Percentiles rank a stretch among this genome's conserved stretches.
These are phyloP conservation scores for Strobilomyces dryophilus DNA, from an alignment of 768 basidiomycete species.

Conservation along the genomic window DNA sequence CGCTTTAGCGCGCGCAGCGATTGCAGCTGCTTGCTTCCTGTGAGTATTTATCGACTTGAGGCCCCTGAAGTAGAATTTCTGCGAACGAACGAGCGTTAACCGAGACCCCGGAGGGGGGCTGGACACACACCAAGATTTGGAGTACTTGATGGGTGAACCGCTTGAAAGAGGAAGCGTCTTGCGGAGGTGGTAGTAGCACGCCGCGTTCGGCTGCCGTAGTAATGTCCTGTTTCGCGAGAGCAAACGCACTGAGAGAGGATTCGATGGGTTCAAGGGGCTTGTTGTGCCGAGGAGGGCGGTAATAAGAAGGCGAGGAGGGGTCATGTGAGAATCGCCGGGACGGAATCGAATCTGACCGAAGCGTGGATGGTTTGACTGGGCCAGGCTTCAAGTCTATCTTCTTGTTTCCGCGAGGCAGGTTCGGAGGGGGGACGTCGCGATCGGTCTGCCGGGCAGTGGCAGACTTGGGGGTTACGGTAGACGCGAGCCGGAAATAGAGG, in stretches of 20 bases:
- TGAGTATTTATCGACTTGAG: constrained; percentile 68
- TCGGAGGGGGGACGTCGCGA: constrained; percentile 25
- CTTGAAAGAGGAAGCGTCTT: constrained; percentile 52
- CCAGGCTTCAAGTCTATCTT: constrained; percentile 62
- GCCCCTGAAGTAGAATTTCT: constrained; percentile 86
- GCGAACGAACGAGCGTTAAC: background rate
- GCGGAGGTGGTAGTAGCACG: constrained; percentile 62
- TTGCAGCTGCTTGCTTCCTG: constrained; percentile 48
- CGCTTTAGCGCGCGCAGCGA: constrained; percentile 49
- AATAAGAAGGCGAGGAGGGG: constrained; percentile 21
- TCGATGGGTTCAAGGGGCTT: constrained; percentile 17
- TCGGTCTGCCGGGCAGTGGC: constrained; percentile 12
- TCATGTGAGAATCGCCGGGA: constrained; percentile 22
- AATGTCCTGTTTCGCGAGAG: constrained; percentile 58
- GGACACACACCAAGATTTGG: constrained; percentile 40
- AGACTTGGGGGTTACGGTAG: constrained; percentile 28
- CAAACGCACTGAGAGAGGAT: constrained; percentile 34
- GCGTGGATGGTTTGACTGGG: constrained; percentile 46
- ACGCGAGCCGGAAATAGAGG: constrained; percentile 20
- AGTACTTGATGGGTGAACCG: constrained; percentile 46
- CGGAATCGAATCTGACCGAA: constrained; percentile 16
- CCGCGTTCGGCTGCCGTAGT: constrained; percentile 64
- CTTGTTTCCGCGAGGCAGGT: constrained; percentile 33
- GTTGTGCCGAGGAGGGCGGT: constrained; percentile 24
- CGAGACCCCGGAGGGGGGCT: background rate